These are phyloP conservation scores for Curvularia sp. DNA, from an alignment of 2,329 filamentous ascomycete genomes.

Conservation along the genomic window DNA sequence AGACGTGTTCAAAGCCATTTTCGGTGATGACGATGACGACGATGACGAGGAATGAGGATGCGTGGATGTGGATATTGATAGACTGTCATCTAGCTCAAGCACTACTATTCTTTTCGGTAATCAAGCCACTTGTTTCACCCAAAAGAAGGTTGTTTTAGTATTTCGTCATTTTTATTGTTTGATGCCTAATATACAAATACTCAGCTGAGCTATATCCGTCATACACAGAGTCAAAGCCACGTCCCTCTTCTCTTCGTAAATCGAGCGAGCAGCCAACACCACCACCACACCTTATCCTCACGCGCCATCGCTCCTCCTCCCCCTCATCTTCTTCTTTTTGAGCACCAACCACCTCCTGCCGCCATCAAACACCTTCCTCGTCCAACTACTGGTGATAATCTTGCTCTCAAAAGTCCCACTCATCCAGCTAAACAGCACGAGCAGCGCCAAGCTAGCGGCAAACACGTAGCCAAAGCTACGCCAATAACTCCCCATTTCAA, in stretches of 20 bases:
- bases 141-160: background rate
- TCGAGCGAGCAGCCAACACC: no score
- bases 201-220: background rate
- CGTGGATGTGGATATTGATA: background rate
- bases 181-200: background rate
- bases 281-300: background rate
- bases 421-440: slow-evolving; percentile 65
- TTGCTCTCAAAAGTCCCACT: slow-evolving; percentile 65
- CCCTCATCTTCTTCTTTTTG: slow-evolving; percentile 32
- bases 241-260: no score
- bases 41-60: slow-evolving; percentile 53
- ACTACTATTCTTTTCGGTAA: no score
- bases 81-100: background rate
- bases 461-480: slow-evolving; percentile 70
- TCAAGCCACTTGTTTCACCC: background rate
- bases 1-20: slow-evolving; percentile 88
- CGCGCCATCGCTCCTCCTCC: slow-evolving; percentile 19
- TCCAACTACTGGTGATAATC: slow-evolving; percentile 58
- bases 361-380: slow-evolving; percentile 38
- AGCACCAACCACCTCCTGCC: slow-evolving; percentile 37
- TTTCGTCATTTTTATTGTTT: background rate
- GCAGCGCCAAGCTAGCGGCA: slow-evolving; percentile 63
- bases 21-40: slow-evolving; percentile 80
- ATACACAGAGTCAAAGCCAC: no score
- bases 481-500: slow-evolving; percentile 72